Evolutionary conservation across 768 basidiomycete genomes (phyloP), one percentile per base, ranked within the genome.

Genomic region (Crepidotus variabilis): DNA sequence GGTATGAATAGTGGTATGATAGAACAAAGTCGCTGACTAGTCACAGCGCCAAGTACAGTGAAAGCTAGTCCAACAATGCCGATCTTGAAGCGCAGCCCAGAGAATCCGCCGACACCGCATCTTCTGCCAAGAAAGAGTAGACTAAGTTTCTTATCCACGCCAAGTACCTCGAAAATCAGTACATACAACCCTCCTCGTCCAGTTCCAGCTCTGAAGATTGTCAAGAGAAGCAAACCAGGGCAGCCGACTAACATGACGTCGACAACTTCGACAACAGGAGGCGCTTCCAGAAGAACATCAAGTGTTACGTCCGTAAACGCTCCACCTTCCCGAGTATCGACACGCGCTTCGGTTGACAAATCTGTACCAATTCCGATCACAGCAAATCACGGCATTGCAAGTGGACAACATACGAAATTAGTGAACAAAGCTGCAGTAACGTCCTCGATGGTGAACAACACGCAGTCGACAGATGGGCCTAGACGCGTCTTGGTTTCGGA

Each of bases 181-280:
- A 23, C 54, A 22, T 57, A 52, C 46, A 33, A 60, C 36, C 73
- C 69, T 43, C 76, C 75, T 5, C 69, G 68, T 39, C 71, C 74
- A 1, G 67, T 80, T 21, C 74, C 75, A 49, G 81, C 75, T 46
- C 64, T 81, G 36, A 75, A 72, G 32, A 79, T 82, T n/a, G 73
- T 82, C 23, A 83, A 82, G 59, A 71, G 78, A 47, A 60, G 63
- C 6, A 52, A 50, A 47, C 54, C 45, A 47, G 23, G 33, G 23
- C 36, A 50, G 2, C 48, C 35, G 4, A 47, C 34, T 2, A 55
- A 55, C 34, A 23, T 16, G 23, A 16, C 47, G 43, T 54, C 32
- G 20, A 50, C 57, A 18, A 46, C 52, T 20, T n/a, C 52, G 36
- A 36, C 47, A 39, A 24, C 47, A 47, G 28, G 28, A 28, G 8